phyloP scores from a whole-genome alignment of 495 filamentous ascomycete genomes.

The Hypoxylon cercidicola region DNA sequence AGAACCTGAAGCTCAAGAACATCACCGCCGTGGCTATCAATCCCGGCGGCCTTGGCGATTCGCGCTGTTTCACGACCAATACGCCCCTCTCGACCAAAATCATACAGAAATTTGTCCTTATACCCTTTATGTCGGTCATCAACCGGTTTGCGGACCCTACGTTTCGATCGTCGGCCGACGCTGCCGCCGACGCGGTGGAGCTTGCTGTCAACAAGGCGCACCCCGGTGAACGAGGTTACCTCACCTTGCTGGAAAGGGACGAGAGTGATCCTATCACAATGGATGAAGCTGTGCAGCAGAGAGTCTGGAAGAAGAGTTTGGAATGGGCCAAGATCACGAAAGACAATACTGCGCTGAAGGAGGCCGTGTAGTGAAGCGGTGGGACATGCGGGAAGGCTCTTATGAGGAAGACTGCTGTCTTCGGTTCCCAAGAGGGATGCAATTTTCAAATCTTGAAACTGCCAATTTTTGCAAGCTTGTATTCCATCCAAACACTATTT shows the following conservation, averaged over 20 bases:
- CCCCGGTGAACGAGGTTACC: conserved; percentile 51
- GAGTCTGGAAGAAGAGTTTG: conserved; percentile 54
- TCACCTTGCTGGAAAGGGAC: conserved; percentile 48
- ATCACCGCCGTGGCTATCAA: conserved; percentile 59
- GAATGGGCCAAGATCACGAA: conserved; percentile 49
- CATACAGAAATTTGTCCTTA: conserved; percentile 15
- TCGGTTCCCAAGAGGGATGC: no score
- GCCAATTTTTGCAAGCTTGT: no score
- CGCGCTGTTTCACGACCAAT: conserved; percentile 53
- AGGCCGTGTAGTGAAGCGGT: no score
- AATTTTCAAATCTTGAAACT: no score
- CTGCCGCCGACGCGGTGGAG: not conserved
- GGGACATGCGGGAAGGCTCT: no score
- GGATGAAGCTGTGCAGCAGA: conserved; percentile 50
- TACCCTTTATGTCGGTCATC: not conserved
- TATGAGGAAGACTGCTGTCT: no score
- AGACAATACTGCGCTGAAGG: conserved; percentile 35
- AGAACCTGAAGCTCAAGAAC: conserved; percentile 46
- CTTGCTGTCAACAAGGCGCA: conserved; percentile 21
- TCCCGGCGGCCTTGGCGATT: conserved; percentile 57
- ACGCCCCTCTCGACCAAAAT: conserved; percentile 42
- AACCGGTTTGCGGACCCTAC: not conserved
- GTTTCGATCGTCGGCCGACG: not conserved
- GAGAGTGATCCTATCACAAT: conserved; percentile 48
- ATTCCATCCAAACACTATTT: no score